Evolutionary conservation across 768 basidiomycete genomes (phyloP), one percentile per base, ranked within the genome.

Genomic region (Inosperma sp.): DNA sequence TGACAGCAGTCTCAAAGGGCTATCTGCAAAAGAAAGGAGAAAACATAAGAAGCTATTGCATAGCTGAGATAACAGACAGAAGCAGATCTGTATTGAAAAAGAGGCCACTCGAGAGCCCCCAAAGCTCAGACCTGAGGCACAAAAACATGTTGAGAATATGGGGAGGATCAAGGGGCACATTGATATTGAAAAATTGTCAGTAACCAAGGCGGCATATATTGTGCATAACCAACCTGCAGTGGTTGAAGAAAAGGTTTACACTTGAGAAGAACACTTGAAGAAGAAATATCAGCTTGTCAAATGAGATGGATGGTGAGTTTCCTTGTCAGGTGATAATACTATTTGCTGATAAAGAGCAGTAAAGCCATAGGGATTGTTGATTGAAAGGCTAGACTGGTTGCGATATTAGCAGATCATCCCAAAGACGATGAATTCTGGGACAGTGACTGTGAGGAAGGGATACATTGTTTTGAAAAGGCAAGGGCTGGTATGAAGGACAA

Each of bases 291-390:
- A 9, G 5, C 25, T 33, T 4, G n/a, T n/a, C 13, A 6, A 0
- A 7, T 51, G 31, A 31, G 42, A 44, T 3, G 50, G 33, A 44
- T 25, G 5, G 50, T 35, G 26, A 35, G 50, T 19, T 4, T 25
- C 16, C 1, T 26, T 42, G 14, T 16, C 41, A n/a, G 16, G 14
- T 14, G 12, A 9, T n/a, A n/a, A 23, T 22, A 0, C 3, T 1
- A 4, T 0, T 22, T 1, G 3, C 36, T 19, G 17, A 10, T n/a
- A 10, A n/a, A 37, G 6, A 7, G 36, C 22, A 37, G 36, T 16
- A 7, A 4, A 19, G 17, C 37, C 4, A 42, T 42, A 42, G 23
- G 23, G 3, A 26, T 42, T 0, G 40, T 22, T n/a, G 40, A 27
- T 16, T 22, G 40, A 9, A 27, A 43, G 8, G 26, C 25, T 17